phyloP scores from a whole-genome alignment of 2,329 filamentous ascomycete species.

The Dothideomycetes sp. region DNA sequence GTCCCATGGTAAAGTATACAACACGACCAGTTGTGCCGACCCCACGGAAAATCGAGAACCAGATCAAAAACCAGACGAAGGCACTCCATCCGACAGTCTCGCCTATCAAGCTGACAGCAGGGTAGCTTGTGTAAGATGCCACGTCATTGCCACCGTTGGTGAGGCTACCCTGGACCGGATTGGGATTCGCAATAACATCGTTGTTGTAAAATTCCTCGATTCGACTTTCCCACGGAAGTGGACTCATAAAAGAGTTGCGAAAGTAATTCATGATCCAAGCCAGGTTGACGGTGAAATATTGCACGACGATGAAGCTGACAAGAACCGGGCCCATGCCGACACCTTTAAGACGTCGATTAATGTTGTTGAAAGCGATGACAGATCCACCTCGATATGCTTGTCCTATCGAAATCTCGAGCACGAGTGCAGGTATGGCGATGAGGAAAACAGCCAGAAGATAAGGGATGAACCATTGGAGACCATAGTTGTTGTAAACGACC shows the following conservation, averaged over 20 bases:
- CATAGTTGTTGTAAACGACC: constrained; percentile 51
- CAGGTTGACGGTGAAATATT: constrained; percentile 49
- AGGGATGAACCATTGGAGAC: constrained; percentile 52
- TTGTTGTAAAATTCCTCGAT: constrained; percentile 45
- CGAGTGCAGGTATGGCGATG: constrained; percentile 47
- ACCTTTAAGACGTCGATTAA: constrained; percentile 46
- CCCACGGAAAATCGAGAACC: constrained; percentile 51
- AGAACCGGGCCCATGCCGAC: constrained; percentile 45
- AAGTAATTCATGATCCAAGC: constrained; percentile 54
- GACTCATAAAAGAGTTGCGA: constrained; percentile 45
- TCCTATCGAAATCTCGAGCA: constrained; percentile 45
- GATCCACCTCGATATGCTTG: constrained; percentile 42
- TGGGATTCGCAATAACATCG: constrained; percentile 41
- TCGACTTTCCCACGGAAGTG: constrained; percentile 45
- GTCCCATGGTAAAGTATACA: constrained; percentile 54
- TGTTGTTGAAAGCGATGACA: constrained; percentile 30
- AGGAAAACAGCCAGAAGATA: constrained; percentile 48
- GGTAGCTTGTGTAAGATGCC: constrained; percentile 39
- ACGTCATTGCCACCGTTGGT: constrained; percentile 31
- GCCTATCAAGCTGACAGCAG: constrained; percentile 39
- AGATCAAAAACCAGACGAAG: constrained; percentile 52
- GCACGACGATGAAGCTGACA: constrained; percentile 46
- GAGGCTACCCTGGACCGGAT: constrained; percentile 31
- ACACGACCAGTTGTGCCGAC: constrained; percentile 50
- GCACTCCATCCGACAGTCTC: constrained; percentile 51